Base-by-base conservation (phyloP, 805 yeast genomes). In the Wickerhamomyces strasburgensis region DNA sequence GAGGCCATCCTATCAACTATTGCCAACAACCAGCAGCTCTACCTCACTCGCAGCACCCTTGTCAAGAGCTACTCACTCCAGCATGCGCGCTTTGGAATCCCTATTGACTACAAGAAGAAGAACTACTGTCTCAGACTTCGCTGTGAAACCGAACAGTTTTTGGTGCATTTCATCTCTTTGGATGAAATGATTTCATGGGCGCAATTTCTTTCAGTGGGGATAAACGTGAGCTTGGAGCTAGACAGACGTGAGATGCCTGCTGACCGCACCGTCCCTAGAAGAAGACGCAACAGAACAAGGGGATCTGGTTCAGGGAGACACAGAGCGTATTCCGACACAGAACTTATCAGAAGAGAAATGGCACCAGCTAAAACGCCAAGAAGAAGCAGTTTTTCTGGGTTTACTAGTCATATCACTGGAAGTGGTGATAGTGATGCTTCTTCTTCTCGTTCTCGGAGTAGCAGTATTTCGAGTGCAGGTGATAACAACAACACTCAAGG, bases 111-210 rank as follows among this genome's bases (percentile, higher is more conserved):
- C 59, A 73, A 71, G 39, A 86, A 87, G 57, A 73, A 72, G 45
- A 68, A 74, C 14, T 73, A 78, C 52, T 85, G 81, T 5, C 58
- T 88, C 27, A 64, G 98, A 34, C 48, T 90, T 14, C 72, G 98
- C 15, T 72, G 82, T 26, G 98, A 90, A 60, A 73, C 81, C 27
- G 88, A 85, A 57, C 98, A 90, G 58, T 71, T 86, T 43, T 57
- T 90, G 29, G 47, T 90, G 3, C 78, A 75, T 38, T 85, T 85
- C 50, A 57, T 73, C 2, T 66, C 70, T 29, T 70, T 80, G 4
- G 77, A 75, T 49, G 80, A 77, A 26, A 70, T 87, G 69, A 75
- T 90, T 35, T 75, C 74, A 28, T 90, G 96, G 97, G 73, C 85
- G 40, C 70, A 75, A 51, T 79, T 78, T 31, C 42, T 93, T 14